phyloP scores from a whole-genome alignment of 169 alveolate species.

The Eimeria sp. region DNA sequence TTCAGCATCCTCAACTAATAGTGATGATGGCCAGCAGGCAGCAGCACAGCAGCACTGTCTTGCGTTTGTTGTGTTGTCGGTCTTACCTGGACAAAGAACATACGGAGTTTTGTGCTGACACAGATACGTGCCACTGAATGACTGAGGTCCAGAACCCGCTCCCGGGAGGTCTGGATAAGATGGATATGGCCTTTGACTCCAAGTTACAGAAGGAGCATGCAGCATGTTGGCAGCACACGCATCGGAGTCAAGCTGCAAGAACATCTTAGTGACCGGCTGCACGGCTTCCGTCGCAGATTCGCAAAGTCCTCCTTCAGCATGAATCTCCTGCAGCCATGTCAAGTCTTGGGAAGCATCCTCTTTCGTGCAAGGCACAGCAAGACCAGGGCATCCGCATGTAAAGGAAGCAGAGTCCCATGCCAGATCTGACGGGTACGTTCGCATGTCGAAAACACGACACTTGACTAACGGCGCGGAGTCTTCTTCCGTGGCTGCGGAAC shows the following conservation, averaged over 20 bases:
- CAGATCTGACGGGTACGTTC: constrained; percentile 24
- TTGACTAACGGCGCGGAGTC: background rate
- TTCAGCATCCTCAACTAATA: background rate
- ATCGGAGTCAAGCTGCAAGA: background rate
- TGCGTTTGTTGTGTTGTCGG: background rate
- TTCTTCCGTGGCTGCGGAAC: background rate
- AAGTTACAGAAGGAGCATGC: background rate
- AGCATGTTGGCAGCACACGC: background rate
- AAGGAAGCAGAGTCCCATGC: constrained; percentile 63
- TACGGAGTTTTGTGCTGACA: constrained; percentile 50
- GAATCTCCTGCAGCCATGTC: constrained; percentile 12
- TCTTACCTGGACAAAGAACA: constrained; percentile 52
- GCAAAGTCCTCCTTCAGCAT: constrained; percentile 47
- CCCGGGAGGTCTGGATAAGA: constrained; percentile 71
- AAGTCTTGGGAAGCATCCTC: constrained; percentile 29
- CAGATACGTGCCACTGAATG: constrained; percentile 52
- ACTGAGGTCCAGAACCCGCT: constrained; percentile 38
- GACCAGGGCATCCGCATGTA: constrained; percentile 60
- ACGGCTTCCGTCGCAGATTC: background rate
- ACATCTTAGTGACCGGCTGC: constrained; percentile 27
- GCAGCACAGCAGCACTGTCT: background rate
- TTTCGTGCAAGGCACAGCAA: constrained; percentile 11
- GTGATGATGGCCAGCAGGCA: background rate
- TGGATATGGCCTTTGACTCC: constrained; percentile 10
- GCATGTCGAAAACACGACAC: constrained; percentile 69